These are phyloP conservation scores for Dipteronia sinensis DNA, from an alignment of 345 rosid species.

Conservation along the genomic window DNA sequence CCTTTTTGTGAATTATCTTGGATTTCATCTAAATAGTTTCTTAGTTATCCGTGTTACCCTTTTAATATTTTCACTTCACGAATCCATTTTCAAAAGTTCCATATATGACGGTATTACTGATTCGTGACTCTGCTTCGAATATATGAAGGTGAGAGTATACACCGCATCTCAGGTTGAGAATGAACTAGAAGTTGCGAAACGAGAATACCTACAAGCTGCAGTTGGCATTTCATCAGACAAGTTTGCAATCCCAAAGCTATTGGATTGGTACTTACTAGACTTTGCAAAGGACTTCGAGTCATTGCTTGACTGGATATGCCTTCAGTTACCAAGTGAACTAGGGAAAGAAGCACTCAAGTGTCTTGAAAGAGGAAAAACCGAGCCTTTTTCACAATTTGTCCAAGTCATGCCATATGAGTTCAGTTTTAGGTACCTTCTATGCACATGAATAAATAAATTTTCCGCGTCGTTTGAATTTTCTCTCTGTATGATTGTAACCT, in stretches of 20 bases:
- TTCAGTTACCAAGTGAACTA: conserved; percentile 74
- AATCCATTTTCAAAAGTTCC: not conserved
- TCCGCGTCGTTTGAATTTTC: conserved; percentile 11
- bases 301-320: conserved; percentile 84
- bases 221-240: conserved; percentile 54
- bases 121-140: conserved; percentile 19
- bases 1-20: not conserved
- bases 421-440: conserved; percentile 72
- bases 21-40: not conserved
- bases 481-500: conserved; percentile 9
- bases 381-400: conserved; percentile 44
- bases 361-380: conserved; percentile 58
- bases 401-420: conserved; percentile 71
- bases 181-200: conserved; percentile 69
- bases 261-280: conserved; percentile 83
- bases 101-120: conserved; percentile 20
- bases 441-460: conserved; percentile 31
- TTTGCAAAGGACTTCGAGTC: conserved; percentile 84
- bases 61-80: too few species aligned
- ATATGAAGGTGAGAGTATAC: conserved; percentile 68
- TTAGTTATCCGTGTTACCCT: not conserved
- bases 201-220: conserved; percentile 79
- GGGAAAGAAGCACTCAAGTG: conserved; percentile 69
- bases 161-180: conserved; percentile 65
- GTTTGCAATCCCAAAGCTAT: conserved; percentile 68